Percentiles rank a stretch among this genome's conserved stretches.
Conservation (phyloP, 805 yeast genomes). For the Starmerella bacillaris region DNA sequence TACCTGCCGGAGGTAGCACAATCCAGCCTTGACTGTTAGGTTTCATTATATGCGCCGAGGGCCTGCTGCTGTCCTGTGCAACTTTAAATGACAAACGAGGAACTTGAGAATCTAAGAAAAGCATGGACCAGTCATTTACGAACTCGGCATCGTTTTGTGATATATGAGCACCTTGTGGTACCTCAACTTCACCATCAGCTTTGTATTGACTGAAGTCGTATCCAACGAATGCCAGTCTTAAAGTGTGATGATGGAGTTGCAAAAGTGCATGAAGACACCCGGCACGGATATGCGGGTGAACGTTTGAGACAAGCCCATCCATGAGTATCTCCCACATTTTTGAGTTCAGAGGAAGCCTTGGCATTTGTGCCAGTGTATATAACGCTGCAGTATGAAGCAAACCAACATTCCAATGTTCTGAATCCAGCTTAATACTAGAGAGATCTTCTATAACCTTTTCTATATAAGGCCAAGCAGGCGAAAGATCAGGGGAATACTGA, state of each 20-base stretch:
- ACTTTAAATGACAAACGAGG: neutral
- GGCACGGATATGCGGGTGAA: conserved; percentile 29
- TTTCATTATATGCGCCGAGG: neutral
- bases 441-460: conserved; percentile 2
- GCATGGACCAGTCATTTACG: conserved; percentile 7
- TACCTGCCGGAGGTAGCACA: conserved; percentile 2
- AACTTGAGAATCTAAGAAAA: neutral
- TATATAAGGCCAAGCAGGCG: conserved; percentile 1
- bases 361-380: conserved; percentile 14
- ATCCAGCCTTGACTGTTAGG: conserved; percentile 9
- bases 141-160: neutral
- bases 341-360: conserved; percentile 13
- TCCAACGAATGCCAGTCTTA: conserved; percentile 29
- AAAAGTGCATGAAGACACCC: conserved; percentile 43
- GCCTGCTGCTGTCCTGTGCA: neutral
- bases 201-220: conserved; percentile 28
- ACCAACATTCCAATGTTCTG: conserved; percentile 14
- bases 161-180: conserved; percentile 1
- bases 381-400: conserved; percentile 11
- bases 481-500: neutral
- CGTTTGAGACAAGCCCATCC: conserved; percentile 16
- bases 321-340: conserved; percentile 10
- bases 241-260: conserved; percentile 32
- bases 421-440: neutral
- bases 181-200: conserved; percentile 1